Evolutionary conservation across 495 filamentous ascomycete species (phyloP), one percentile per base, ranked within the genome.

Genomic region (Trichodelitschia bisporula): DNA sequence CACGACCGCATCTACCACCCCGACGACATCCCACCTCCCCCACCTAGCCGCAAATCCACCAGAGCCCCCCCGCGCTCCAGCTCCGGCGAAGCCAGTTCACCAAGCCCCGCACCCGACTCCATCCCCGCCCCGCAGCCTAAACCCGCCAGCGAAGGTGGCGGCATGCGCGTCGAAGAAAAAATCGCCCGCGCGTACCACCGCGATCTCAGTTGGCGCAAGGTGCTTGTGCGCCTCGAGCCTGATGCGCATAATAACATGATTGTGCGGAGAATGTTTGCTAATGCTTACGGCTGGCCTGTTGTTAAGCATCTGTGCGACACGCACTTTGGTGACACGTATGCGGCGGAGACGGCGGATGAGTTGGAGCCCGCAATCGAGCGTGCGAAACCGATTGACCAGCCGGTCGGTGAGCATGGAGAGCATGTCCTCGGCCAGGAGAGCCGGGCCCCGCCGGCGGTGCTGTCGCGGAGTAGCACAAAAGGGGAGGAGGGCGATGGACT

Each of bases 171-270:
- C 4, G 86, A 97, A 47, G 86, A 97, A 45, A 95, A 93, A 46
- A 97, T 97, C 33, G 84, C 86, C 1, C 64, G 86, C 28, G 86
- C 82, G 24, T 97, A 95, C 48, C 86, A 97, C 46, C 62, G 66
- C 4, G 75, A 73, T 38, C 53, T 97, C 13, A 73, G 74, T 3
- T 97, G 86, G 86, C 73, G 86, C 8, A 97, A 97, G 46, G 86
- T 95, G 2, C 66, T 97, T 6, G 86, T 95, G 14, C 68, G 83
- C 26, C 60, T 97, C 5, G 86, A 97, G 46, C 86, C 86, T 1
- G 86, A 97, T 57, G 86, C 86, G 2, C 86, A 97, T 49, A 97
- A 97, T 50, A 97, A 97, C 46, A 84, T 97, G 34, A 73, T 92
- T 35, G 86, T 97, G 13, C 72, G 86, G 16, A 69, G 86, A 18